Percentiles rank a stretch among this genome's conserved stretches.
Evolutionary conservation across 768 basidiomycete genomes (phyloP).

Genomic region (Cystobasidium onofrii): DNA sequence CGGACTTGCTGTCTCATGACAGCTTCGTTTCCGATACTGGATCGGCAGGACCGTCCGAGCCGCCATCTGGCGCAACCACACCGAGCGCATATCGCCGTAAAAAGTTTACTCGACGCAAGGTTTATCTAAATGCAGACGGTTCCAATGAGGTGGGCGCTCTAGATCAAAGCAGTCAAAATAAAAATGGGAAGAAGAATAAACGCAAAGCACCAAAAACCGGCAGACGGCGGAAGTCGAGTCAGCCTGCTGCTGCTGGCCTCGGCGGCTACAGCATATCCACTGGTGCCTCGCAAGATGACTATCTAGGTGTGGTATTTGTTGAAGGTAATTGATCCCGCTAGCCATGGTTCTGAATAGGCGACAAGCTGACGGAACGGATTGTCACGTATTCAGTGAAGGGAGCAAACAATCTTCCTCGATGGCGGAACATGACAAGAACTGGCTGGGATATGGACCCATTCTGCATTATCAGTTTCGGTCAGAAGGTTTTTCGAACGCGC

Average conservation of each 20-base stretch:
- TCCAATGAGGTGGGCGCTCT: constrained; percentile 1
- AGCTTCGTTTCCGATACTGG: constrained; percentile 44
- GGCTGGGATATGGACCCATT: constrained; percentile 98
- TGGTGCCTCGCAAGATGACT: constrained; percentile 55
- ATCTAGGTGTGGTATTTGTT: constrained; percentile 88
- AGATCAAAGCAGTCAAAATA: constrained; percentile 15
- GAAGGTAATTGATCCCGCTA: constrained; percentile 50
- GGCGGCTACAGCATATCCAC: constrained; percentile 31
- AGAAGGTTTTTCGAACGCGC: constrained; percentile 90
- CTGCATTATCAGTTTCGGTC: constrained; percentile 88
- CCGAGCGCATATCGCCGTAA: constrained; percentile 19
- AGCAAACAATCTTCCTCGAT: constrained; percentile 72
- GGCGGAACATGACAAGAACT: constrained; percentile 54
- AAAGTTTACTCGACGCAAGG: constrained; percentile 6
- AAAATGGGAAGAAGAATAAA: constrained; percentile 20
- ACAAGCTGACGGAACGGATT: neutral
- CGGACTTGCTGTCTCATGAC: constrained; percentile 40
- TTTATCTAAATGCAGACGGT: neutral
- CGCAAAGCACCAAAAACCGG: constrained; percentile 30
- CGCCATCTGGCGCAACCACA: constrained; percentile 8
- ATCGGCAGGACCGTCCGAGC: constrained; percentile 36
- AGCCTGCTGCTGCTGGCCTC: constrained; percentile 9
- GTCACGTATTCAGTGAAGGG: constrained; percentile 52
- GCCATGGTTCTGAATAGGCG: neutral
- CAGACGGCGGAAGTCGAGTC: constrained; percentile 11